Base-by-base conservation (phyloP, 2,329 filamentous ascomycete species). In the Ophiostoma sp. region DNA sequence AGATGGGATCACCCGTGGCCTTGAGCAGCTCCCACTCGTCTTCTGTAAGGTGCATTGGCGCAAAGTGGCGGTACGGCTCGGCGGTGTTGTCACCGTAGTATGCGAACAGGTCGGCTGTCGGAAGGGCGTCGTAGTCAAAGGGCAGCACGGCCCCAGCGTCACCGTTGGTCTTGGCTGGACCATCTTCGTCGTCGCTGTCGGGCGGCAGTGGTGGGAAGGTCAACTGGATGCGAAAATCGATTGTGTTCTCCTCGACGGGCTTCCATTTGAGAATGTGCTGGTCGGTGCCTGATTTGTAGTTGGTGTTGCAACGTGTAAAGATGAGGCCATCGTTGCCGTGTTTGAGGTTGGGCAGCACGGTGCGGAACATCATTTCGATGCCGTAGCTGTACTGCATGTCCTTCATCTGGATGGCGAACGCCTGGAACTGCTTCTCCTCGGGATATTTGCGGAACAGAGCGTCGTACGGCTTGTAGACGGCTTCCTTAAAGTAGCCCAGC, bases 221-320 rank as follows among this genome's bases (percentile, higher is more conserved):
- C 59, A 99, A 87, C 70, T 88, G 89, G 78, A 98, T 87, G 57
- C 92, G 89, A 81, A 97, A 98, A 81, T 99, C 96, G 77, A 99
- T 90, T 0, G 94, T 97, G 84, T 99, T 99, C 81, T 99, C 96
- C 76, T 93, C 87, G 3, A 94, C 93, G 0, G 95, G 94, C 83
- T 99, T 99, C 96, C 96, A 99, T 82, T 99, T 99, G 52, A 99
- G 85, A 76, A 98, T 99, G 81, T 97, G 92, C 69, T 89, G 89
- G 82, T 99, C 96, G 15, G 96, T 99, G 77, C 96, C 96, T 77
- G 92, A 91, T 78, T 91, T 91, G 84, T 99, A 99, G 11, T 91
- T 88, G 22, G 93, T 94, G 78, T 90, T 92, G 76, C 93, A 90
- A 83, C 95, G 97, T n/a, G 96, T 98, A 83, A 98, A 99, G 79